These are phyloP conservation scores for Colletotrichum sp. DNA, from an alignment of 2,329 filamentous ascomycete genomes.

Conservation along the genomic window DNA sequence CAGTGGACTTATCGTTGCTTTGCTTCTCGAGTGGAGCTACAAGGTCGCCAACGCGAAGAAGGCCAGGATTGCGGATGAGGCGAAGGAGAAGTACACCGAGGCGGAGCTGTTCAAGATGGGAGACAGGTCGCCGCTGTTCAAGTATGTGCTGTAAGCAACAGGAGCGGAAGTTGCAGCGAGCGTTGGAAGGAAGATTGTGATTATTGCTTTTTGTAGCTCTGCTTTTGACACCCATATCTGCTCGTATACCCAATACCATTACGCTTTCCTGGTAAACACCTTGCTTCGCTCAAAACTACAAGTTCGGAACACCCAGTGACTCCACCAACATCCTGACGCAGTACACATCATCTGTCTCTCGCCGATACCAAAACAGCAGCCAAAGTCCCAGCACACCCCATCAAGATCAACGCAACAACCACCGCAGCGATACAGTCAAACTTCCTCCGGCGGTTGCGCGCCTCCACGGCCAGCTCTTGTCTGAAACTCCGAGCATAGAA, in stretches of 20 bases:
- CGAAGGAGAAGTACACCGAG: constrained; percentile 29
- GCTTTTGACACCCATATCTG: not conserved
- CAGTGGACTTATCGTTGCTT: constrained; percentile 30
- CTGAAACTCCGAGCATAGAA: not conserved
- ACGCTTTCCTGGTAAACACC: not conserved
- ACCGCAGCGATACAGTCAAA: not conserved
- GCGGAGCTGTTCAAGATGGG: constrained; percentile 36
- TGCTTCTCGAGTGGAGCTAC: constrained; percentile 34
- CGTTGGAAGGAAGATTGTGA: not conserved
- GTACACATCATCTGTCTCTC: not conserved
- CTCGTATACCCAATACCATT: not conserved
- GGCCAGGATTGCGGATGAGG: constrained; percentile 26
- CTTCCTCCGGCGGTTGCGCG: not conserved
- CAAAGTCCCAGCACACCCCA: not conserved
- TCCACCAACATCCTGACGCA: not conserved
- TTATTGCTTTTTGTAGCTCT: not conserved
- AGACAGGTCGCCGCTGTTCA: constrained; percentile 31
- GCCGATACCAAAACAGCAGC: not conserved
- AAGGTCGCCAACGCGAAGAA: constrained; percentile 30
- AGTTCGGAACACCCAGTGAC: too few species aligned
- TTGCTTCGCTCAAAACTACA: not conserved
- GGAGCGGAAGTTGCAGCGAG: fast-evolving
- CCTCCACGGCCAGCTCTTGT: not conserved
- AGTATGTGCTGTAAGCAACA: constrained; percentile 13
- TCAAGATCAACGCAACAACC: not conserved